Percentiles rank a stretch among this genome's conserved stretches.
Evolutionary conservation across 768 basidiomycete genomes (phyloP).

Genomic region (Mycena galericulata): DNA sequence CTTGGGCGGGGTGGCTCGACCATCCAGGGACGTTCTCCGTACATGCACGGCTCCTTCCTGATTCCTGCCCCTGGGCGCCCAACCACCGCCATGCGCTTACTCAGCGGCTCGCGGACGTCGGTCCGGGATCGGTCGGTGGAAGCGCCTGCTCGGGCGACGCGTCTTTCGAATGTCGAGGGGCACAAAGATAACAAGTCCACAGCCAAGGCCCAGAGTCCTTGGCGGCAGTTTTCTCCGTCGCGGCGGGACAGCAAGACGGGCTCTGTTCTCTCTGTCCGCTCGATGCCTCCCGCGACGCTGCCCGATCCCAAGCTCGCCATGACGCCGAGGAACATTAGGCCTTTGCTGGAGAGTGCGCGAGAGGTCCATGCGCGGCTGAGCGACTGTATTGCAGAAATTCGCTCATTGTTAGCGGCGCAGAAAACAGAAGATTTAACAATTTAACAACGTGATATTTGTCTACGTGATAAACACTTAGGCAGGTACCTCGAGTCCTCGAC

Average conservation of each 20-base stretch:
- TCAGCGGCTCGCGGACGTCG: conserved; percentile 61
- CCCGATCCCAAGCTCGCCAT: conserved; percentile 73
- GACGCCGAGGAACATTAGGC: conserved; percentile 91
- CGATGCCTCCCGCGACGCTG: conserved; percentile 58
- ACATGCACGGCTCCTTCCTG: conserved; percentile 50
- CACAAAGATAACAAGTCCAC: conserved; percentile 48
- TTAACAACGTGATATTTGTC: conserved; percentile 27
- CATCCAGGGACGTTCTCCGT: conserved; percentile 54
- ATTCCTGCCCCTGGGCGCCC: conserved; percentile 43
- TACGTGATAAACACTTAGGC: no score
- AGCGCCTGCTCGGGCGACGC: conserved; percentile 57
- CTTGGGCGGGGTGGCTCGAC: conserved; percentile 42
- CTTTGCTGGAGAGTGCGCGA: conserved; percentile 82
- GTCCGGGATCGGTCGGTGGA: conserved; percentile 47
- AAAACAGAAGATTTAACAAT: conserved; percentile 24
- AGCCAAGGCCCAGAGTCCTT: conserved; percentile 44
- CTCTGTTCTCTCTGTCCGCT: conserved; percentile 81
- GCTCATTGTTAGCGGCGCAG: conserved; percentile 54
- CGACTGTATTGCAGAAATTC: conserved; percentile 80
- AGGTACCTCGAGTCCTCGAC: no score
- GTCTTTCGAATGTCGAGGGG: conserved; percentile 83
- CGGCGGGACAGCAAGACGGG: conserved; percentile 54
- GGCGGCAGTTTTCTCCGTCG: conserved; percentile 51
- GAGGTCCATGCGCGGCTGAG: conserved; percentile 76
- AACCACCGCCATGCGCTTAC: conserved; percentile 57